Evolutionary conservation across 1,284 basidiomycete species (phyloP), one percentile per base, ranked within the genome.

Genomic region (Rhodotorula sp.): DNA sequence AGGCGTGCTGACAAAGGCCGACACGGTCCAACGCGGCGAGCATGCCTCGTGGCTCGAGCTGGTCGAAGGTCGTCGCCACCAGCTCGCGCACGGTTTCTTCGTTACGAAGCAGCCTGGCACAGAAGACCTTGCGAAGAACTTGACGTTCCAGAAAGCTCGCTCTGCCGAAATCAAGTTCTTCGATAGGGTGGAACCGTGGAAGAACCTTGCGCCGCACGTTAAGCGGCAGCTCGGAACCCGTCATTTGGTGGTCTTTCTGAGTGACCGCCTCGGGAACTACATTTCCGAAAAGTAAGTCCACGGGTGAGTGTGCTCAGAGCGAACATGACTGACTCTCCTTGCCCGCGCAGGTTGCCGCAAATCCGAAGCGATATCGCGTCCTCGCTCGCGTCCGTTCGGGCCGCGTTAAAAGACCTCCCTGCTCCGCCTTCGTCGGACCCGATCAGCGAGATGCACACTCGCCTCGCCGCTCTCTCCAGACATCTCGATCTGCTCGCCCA

Each of bases 91-190:
- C 67, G 87, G 87, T 15, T 91, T 89, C 89, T 91, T 85, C 77
- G 88, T 87, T 64, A 89, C 91, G 15, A 90, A 90, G 76, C 89
- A 89, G 65, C 89, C 89, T 0, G 85, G 85, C 51, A 67, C 88
- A 0, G 83, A 83, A 8, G 85, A 87, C 7, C 80, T 91, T 18
- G 81, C 83, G 23, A 52, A 80, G 5, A 87, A 87, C 3, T 85
- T 89, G 48, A 85, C 86, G 0, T 90, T 88, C 86, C 78, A 80
- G 3, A 83, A 86, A 12, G 89, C 89, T 0, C 86, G 89, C 0
- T 78, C 80, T 23, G 80, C 84, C 75, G 91, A 93, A 81, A 83
- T 86, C 67, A 82, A 87, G 34, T 94, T 88, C 81, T 91, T 93
- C 14, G 43, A n/a, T 23, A n/a, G 20, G 18, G 34, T 43, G 34